Conservation (phyloP, 2,329 filamentous ascomycete species). For the Apiospora aurea region DNA sequence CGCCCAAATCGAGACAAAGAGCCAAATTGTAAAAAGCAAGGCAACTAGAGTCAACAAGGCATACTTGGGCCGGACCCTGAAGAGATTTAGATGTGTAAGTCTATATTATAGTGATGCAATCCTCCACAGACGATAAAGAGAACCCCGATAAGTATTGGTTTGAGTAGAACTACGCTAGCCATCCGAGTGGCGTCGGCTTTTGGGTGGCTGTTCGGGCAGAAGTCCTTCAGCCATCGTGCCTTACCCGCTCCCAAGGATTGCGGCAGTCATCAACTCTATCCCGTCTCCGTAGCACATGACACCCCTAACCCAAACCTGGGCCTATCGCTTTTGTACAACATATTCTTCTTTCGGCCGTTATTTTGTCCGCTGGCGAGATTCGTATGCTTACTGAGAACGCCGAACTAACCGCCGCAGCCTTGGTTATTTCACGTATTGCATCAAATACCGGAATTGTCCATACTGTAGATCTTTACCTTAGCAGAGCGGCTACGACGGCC, state of each 20-base stretch:
- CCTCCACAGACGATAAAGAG: background rate
- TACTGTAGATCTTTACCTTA: background rate
- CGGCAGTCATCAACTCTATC: background rate
- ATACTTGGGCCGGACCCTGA: background rate
- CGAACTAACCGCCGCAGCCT: background rate
- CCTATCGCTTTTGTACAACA: background rate
- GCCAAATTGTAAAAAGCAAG: background rate
- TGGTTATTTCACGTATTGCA: background rate
- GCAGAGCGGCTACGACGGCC: background rate
- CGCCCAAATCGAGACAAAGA: background rate
- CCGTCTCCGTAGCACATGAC: background rate
- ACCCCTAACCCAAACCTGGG: background rate
- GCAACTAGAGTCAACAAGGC: background rate
- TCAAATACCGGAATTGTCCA: background rate
- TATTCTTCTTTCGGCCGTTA: background rate
- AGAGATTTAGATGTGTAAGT: background rate
- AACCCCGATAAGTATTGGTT: no score
- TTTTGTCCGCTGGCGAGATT: background rate
- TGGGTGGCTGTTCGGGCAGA: background rate
- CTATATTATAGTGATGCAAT: background rate
- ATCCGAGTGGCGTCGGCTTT: background rate
- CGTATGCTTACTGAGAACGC: background rate
- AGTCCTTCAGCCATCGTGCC: background rate
- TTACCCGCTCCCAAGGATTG: background rate
- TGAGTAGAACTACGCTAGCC: background rate